Evolutionary conservation across 208 protist species (phyloP).

Genomic region (Trypanosoma brucei): DNA sequence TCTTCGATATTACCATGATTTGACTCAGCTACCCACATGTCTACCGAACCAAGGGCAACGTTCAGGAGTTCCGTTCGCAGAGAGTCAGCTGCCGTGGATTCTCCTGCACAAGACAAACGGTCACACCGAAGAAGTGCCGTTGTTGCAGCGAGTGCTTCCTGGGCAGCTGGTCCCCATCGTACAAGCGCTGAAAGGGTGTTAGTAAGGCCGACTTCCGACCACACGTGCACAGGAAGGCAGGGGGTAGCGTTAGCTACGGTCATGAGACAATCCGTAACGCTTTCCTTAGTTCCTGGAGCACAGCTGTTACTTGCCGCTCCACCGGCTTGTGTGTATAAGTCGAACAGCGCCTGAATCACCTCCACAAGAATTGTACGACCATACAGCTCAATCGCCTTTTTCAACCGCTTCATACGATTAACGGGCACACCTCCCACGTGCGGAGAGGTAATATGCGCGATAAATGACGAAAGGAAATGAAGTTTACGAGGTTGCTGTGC

Average conservation of each 20-base stretch:
- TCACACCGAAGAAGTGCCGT: conserved; percentile 35
- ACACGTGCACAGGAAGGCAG: conserved; percentile 28
- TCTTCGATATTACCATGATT: conserved; percentile 44
- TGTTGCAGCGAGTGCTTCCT: conserved; percentile 31
- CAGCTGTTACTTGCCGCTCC: conserved; percentile 24
- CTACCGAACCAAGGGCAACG: conserved; percentile 23
- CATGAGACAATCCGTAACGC: conserved; percentile 31
- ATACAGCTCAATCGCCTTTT: conserved; percentile 20
- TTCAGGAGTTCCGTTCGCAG: conserved; percentile 16
- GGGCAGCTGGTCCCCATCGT: conserved; percentile 44
- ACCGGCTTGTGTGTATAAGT: conserved; percentile 47
- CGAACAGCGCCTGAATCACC: conserved; percentile 45
- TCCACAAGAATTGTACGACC: conserved; percentile 30
- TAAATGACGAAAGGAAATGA: conserved; percentile 44
- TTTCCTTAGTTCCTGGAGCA: conserved; percentile 24
- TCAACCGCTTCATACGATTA: conserved; percentile 31
- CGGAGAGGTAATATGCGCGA: conserved; percentile 34
- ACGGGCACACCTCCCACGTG: conserved; percentile 55
- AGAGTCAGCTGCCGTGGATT: conserved; percentile 2
- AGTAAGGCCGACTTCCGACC: conserved; percentile 41
- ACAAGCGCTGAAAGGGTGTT: conserved; percentile 55
- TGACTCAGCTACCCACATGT: conserved; percentile 17
- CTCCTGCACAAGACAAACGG: not conserved
- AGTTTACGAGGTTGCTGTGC: conserved; percentile 25
- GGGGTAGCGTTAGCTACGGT: conserved; percentile 36